A percentile compares a stretch with the other conserved stretches of the same genome.
Conservation (phyloP, 2,329 filamentous ascomycete genomes). For the Pseudopyrenochaeta lycopersici region DNA sequence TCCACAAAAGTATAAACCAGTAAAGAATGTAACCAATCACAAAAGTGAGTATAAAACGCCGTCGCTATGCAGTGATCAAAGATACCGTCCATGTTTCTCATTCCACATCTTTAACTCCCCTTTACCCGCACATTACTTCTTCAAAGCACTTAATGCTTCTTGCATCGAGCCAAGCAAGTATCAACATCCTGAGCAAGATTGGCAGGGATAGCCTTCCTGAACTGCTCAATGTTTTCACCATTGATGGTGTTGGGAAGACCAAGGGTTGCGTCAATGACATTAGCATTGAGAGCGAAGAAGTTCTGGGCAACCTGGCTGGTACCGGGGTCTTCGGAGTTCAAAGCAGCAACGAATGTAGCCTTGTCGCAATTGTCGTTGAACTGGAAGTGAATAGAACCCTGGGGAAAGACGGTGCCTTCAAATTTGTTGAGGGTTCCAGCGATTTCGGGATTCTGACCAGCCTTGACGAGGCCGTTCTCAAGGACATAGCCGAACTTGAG, state of each 20-base stretch:
- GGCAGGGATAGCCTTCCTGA: conserved; percentile 52
- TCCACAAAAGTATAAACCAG: conserved; percentile 15
- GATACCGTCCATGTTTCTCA: conserved; percentile 1
- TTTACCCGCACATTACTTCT: not conserved
- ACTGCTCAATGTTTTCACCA: conserved; percentile 47
- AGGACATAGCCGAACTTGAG: conserved; percentile 57
- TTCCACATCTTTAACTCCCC: not conserved
- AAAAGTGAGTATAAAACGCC: conserved; percentile 18
- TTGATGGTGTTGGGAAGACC: conserved; percentile 47
- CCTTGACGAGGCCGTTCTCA: conserved; percentile 54
- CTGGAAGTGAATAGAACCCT: conserved; percentile 59
- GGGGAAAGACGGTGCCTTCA: conserved; percentile 59
- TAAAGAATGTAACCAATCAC: conserved; percentile 11
- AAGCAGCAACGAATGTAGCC: conserved; percentile 54
- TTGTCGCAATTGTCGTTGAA: conserved; percentile 58
- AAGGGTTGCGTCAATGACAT: conserved; percentile 50
- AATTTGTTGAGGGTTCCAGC: conserved; percentile 51
- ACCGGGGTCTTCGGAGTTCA: conserved; percentile 57
- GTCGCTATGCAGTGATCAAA: conserved; percentile 23
- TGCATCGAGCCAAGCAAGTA: conserved; percentile 62
- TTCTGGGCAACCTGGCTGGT: conserved; percentile 54
- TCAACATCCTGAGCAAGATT: conserved; percentile 64
- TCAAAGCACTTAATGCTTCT: conserved; percentile 5
- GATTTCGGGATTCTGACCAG: conserved; percentile 49
- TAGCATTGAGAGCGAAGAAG: conserved; percentile 51